phyloP scores from a whole-genome alignment of 73 alveolate species.

The Diophrys sp. region DNA sequence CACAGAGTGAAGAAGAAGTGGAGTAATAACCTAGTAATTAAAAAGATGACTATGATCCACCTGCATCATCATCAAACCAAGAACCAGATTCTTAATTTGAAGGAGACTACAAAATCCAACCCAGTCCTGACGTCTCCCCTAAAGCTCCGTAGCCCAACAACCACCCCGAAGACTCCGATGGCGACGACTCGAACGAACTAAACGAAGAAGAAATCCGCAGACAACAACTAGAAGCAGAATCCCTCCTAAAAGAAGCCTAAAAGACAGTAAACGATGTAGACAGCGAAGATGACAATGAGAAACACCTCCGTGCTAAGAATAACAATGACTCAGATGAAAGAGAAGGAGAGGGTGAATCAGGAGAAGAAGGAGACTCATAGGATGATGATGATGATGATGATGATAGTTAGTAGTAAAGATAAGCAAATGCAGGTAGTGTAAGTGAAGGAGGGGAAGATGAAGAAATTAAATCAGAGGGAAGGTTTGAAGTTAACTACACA shows the following conservation, averaged over 20 bases:
- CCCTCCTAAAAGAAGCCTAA: constrained; percentile 45
- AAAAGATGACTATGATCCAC: too few species aligned
- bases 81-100: too few species aligned
- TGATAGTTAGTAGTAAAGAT: constrained; percentile 27
- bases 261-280: constrained; percentile 34
- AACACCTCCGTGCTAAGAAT: not conserved
- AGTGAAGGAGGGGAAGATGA: constrained; percentile 26
- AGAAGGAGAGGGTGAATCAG: constrained; percentile 15
- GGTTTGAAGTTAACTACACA: constrained; percentile 48
- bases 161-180: constrained; percentile 2
- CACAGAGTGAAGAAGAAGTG: too few species aligned
- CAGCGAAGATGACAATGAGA: not conserved
- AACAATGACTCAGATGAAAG: not conserved
- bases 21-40: too few species aligned
- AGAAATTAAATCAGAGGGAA: constrained; percentile 28
- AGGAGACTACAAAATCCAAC: too few species aligned
- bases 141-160: too few species aligned
- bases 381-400: constrained; percentile 41
- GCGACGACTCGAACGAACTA: constrained; percentile 1
- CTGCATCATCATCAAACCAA: too few species aligned
- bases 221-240: constrained; percentile 50
- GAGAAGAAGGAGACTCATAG: constrained; percentile 12
- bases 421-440: constrained; percentile 13
- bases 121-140: too few species aligned
- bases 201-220: constrained; percentile 31